Percentiles rank a stretch among this genome's conserved stretches.
phyloP scores from a whole-genome alignment of 2,329 filamentous ascomycete species.

The Dryadomyces quercivorus region DNA sequence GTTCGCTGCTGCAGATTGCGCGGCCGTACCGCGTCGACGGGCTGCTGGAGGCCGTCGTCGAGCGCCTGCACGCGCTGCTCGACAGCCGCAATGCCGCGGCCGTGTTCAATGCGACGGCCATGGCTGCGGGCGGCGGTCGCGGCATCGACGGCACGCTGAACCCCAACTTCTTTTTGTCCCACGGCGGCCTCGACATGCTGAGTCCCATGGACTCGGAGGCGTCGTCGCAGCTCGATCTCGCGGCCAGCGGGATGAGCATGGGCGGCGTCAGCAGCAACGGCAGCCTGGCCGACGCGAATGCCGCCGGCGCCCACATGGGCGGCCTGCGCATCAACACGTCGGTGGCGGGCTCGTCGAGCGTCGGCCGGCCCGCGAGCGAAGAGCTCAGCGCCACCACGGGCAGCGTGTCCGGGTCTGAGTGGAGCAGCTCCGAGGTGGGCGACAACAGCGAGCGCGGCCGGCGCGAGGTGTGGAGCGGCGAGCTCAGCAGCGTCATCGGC shows the following conservation, averaged over 20 bases:
- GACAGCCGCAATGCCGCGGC: conserved; percentile 92
- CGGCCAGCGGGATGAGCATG: not conserved
- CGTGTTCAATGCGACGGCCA: conserved; percentile 95
- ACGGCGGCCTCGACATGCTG: conserved; percentile 30
- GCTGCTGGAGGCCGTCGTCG: conserved; percentile 81
- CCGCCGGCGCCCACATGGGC: conserved; percentile 19
- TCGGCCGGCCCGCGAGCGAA: conserved; percentile 28
- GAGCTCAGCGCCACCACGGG: conserved; percentile 38
- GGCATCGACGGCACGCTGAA: conserved; percentile 59
- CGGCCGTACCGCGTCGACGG: conserved; percentile 90
- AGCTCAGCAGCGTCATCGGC: conserved; percentile 83
- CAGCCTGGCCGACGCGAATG: not conserved
- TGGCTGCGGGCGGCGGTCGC: conserved; percentile 88
- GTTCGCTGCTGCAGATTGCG: conserved; percentile 85
- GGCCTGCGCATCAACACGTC: conserved; percentile 37
- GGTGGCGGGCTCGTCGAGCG: conserved; percentile 16
- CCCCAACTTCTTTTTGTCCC: conserved; percentile 48
- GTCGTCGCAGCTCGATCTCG: conserved; percentile 7
- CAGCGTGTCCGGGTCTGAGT: conserved; percentile 37
- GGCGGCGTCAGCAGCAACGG: conserved; percentile 4
- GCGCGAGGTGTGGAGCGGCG: conserved; percentile 65
- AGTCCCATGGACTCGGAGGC: conserved; percentile 10
- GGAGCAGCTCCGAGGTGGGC: conserved; percentile 43
- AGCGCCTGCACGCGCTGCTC: conserved; percentile 76
- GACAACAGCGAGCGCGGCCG: conserved; percentile 34